Conservation (phyloP, 2,329 filamentous ascomycete species). For the Catunica adiposa region DNA sequence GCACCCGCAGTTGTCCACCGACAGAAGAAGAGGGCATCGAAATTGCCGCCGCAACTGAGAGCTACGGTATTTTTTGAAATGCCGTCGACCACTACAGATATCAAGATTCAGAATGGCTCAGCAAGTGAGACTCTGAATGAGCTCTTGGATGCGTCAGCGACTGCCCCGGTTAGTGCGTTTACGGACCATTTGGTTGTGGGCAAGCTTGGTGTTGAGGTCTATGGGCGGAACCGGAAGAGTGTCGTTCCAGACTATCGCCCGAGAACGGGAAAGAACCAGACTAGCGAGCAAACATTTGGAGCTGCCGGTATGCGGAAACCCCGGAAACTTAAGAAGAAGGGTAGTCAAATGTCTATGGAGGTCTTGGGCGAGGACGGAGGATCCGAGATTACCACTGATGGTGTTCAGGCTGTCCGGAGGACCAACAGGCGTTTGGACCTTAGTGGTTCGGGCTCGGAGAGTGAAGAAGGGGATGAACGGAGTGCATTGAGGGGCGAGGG, state of each 20-base stretch:
- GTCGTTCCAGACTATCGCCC: constrained; percentile 18
- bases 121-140: constrained; percentile 79
- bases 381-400: neutral
- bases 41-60: constrained; percentile 65
- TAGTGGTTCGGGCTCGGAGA: constrained; percentile 2
- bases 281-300: neutral
- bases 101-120: constrained; percentile 57
- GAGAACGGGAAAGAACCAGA: neutral
- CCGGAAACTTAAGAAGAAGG: constrained; percentile 8
- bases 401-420: constrained; percentile 1
- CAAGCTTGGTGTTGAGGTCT: constrained; percentile 56
- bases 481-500: neutral
- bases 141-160: constrained; percentile 77
- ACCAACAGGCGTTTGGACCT: constrained; percentile 9
- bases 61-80: constrained; percentile 85
- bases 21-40: constrained; percentile 13
- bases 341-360: constrained; percentile 11
- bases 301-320: constrained; percentile 11
- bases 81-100: constrained; percentile 34
- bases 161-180: constrained; percentile 78
- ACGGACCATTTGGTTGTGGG: constrained; percentile 77
- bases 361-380: neutral
- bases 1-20: neutral
- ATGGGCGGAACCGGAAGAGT: constrained; percentile 35
- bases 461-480: constrained; percentile 6